phyloP scores from a whole-genome alignment of 2,329 filamentous ascomycete species.

The Stemphylium lycopersici region DNA sequence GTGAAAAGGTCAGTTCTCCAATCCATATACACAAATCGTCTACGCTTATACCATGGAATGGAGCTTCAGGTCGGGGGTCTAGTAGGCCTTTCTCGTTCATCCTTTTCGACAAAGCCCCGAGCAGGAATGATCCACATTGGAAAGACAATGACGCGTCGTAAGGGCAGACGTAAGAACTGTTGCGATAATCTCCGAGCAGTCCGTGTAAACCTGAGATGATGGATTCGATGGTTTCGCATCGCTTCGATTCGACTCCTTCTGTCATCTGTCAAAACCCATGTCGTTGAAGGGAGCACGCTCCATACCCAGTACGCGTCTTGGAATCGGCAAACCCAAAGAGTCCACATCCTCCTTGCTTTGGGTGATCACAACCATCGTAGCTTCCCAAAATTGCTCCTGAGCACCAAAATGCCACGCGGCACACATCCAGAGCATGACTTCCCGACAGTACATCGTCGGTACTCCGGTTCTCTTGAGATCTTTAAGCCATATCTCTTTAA shows the following conservation, averaged over 20 bases:
- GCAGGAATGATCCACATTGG: background rate
- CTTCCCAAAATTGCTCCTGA: background rate
- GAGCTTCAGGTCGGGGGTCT: background rate
- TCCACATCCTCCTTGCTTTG: background rate
- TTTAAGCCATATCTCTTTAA: background rate
- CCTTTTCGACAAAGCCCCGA: background rate
- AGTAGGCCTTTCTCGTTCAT: background rate
- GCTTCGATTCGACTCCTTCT: background rate
- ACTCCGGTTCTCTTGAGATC: background rate
- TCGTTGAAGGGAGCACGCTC: background rate
- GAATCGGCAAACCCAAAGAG: background rate
- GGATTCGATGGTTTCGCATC: background rate
- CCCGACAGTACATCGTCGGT: background rate
- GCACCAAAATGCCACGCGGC: background rate
- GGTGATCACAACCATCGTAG: background rate
- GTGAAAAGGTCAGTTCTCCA: background rate
- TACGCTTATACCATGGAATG: background rate
- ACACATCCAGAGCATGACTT: slow-evolving; percentile 2
- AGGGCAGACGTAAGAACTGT: background rate
- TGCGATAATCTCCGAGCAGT: background rate
- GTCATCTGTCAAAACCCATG: background rate
- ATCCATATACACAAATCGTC: background rate
- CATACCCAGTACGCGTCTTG: background rate
- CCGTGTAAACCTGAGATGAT: background rate
- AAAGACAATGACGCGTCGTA: background rate